phyloP scores from a whole-genome alignment of 495 filamentous ascomycete species.

The Talaromyces stipitatus region DNA sequence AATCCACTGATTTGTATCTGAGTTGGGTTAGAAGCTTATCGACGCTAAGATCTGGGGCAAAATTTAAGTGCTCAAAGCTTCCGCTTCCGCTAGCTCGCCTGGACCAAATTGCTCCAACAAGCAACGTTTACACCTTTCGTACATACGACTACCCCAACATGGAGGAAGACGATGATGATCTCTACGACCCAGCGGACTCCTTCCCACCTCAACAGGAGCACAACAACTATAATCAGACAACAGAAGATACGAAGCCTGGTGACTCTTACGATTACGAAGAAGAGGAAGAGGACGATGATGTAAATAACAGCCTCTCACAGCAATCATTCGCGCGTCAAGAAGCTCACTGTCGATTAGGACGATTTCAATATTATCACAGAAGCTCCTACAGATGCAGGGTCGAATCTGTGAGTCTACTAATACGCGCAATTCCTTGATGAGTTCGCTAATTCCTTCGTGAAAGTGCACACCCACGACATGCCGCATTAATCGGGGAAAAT shows the following conservation, averaged over 20 bases:
- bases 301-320: conserved; percentile 32
- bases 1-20: not conserved
- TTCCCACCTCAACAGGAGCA: conserved; percentile 23
- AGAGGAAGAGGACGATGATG: conserved; percentile 62
- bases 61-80: not conserved
- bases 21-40: not conserved
- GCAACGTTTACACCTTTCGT: not conserved
- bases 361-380: conserved; percentile 96
- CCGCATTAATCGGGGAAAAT: conserved; percentile 53
- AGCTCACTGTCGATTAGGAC: conserved; percentile 33
- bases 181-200: conserved; percentile 43
- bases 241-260: conserved; percentile 37
- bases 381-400: conserved; percentile 65
- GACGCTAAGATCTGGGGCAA: conserved; percentile 2
- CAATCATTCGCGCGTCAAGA: not conserved
- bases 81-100: not conserved
- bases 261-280: conserved; percentile 65
- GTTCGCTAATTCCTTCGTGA: conserved; percentile 32
- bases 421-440: conserved; percentile 8
- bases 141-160: conserved; percentile 15
- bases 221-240: conserved; percentile 16
- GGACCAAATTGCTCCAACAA: not conserved
- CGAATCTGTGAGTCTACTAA: conserved; percentile 41
- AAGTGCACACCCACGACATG: conserved; percentile 38
- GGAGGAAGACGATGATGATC: conserved; percentile 48